Evolutionary conservation across 1,284 basidiomycete species (phyloP).

Genomic region (Ceratobasidium sp.): DNA sequence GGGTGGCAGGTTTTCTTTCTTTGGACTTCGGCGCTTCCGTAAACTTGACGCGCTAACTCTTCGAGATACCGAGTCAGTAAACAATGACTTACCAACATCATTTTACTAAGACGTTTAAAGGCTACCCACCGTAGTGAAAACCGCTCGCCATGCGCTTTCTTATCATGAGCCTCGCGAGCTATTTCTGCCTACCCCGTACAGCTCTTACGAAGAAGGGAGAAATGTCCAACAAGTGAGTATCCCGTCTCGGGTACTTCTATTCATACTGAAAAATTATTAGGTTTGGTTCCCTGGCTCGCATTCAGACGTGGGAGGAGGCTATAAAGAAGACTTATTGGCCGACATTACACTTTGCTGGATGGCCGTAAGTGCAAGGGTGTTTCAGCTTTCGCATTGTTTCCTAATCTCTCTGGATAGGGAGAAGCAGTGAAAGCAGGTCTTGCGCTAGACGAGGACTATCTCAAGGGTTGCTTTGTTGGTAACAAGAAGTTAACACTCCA

Average conservation of each 20-base stretch:
- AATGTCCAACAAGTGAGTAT: constrained; percentile 16
- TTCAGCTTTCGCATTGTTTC: not conserved
- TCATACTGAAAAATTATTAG: not conserved
- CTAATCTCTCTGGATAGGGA: not conserved
- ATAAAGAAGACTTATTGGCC: constrained; percentile 34
- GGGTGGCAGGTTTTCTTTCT: too few relatives aligned
- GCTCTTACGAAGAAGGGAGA: not conserved
- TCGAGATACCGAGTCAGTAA: not conserved
- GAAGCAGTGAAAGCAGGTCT: not conserved
- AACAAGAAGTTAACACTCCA: constrained; percentile 9
- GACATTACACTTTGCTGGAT: constrained; percentile 43
- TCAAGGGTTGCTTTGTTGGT: not conserved
- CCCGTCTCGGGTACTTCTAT: not conserved
- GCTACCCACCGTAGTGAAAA: constrained; percentile 23
- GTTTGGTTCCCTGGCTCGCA: constrained; percentile 41
- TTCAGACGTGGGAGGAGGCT: constrained; percentile 43
- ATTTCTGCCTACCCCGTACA: constrained; percentile 20
- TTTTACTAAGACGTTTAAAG: not conserved
- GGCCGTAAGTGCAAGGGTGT: constrained; percentile 7
- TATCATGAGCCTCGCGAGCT: constrained; percentile 37
- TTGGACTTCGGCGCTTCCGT: not conserved
- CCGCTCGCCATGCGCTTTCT: constrained; percentile 36
- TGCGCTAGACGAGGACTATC: constrained; percentile 1
- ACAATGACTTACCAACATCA: not conserved
- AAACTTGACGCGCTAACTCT: not conserved